A percentile compares a stretch with the other conserved stretches of the same genome.
Evolutionary conservation across 2,329 filamentous ascomycete genomes (phyloP).

Genomic region (Ophiosphaerella narmari): DNA sequence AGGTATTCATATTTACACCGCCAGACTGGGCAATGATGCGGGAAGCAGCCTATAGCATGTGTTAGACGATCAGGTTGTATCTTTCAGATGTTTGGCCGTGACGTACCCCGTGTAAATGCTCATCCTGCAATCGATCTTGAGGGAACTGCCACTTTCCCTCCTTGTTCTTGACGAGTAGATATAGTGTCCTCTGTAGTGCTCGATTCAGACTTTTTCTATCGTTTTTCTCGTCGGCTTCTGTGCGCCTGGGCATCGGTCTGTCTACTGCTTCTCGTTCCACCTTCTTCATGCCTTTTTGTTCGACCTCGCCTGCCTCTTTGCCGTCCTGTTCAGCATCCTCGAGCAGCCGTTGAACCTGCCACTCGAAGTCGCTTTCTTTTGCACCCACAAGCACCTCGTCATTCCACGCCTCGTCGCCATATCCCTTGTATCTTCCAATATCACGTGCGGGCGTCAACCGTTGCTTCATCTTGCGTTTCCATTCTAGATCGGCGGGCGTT

Average conservation of each 20-base stretch:
- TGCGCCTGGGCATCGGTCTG: constrained; percentile 70
- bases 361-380: constrained; percentile 65
- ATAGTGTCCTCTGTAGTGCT: constrained; percentile 78
- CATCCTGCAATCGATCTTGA: constrained; percentile 68
- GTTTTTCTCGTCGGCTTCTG: constrained; percentile 76
- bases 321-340: constrained; percentile 70
- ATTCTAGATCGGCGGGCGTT: constrained; percentile 82
- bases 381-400: constrained; percentile 85
- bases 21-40: constrained; percentile 76
- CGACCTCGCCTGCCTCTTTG: constrained; percentile 42
- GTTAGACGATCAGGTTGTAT: constrained; percentile 11
- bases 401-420: constrained; percentile 78
- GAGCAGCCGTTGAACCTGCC: constrained; percentile 70
- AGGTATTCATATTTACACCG: constrained; percentile 97
- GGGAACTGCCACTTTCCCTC: constrained; percentile 83
- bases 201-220: constrained; percentile 80
- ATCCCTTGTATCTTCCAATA: constrained; percentile 81
- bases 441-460: constrained; percentile 80
- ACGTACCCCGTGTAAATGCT: constrained; percentile 83
- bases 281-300: constrained; percentile 38
- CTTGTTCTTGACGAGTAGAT: constrained; percentile 78
- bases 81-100: neutral
- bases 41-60: constrained; percentile 71
- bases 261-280: constrained; percentile 68
- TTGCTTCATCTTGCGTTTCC: constrained; percentile 82